Conservation (phyloP, 805 yeast species). For the Starmerella vitae region DNA sequence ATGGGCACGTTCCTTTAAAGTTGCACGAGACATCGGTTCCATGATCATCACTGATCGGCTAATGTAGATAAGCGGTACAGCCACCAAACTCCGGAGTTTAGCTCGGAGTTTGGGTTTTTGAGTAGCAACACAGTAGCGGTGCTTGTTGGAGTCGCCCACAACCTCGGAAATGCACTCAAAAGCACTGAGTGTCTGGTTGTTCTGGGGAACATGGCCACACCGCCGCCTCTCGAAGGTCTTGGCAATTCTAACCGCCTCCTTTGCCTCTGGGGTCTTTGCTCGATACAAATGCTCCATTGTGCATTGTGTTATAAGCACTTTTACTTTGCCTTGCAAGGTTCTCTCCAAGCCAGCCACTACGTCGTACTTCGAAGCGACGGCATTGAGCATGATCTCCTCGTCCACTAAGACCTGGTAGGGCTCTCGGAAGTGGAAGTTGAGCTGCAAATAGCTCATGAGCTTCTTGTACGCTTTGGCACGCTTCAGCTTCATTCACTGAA, state of each 20-base stretch:
- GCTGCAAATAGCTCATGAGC: conserved; percentile 73
- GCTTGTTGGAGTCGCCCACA: conserved; percentile 47
- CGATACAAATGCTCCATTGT: conserved; percentile 76
- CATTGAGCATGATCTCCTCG: conserved; percentile 55
- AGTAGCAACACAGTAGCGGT: conserved; percentile 77
- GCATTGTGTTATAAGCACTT: conserved; percentile 90
- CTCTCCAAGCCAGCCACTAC: conserved; percentile 66
- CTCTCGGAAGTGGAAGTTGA: conserved; percentile 81
- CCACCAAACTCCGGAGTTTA: conserved; percentile 62
- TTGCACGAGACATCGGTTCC: conserved; percentile 80
- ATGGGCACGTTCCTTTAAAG: conserved; percentile 35
- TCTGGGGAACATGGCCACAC: conserved; percentile 51
- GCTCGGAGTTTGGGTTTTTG: conserved; percentile 62
- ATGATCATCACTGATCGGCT: conserved; percentile 85
- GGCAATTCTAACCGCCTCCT: conserved; percentile 59
- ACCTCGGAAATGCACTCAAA: conserved; percentile 48
- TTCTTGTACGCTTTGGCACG: conserved; percentile 89
- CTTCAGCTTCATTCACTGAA: conserved; percentile 70
- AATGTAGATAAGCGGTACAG: conserved; percentile 78
- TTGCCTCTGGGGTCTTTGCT: conserved; percentile 43
- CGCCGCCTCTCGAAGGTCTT: conserved; percentile 81
- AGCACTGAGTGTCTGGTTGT: conserved; percentile 34
- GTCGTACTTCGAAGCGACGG: conserved; percentile 57
- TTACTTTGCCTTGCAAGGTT: conserved; percentile 73
- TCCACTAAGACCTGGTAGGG: conserved; percentile 89